phyloP scores from a whole-genome alignment of 2,329 filamentous ascomycete species.

The Calonectria pteridis region DNA sequence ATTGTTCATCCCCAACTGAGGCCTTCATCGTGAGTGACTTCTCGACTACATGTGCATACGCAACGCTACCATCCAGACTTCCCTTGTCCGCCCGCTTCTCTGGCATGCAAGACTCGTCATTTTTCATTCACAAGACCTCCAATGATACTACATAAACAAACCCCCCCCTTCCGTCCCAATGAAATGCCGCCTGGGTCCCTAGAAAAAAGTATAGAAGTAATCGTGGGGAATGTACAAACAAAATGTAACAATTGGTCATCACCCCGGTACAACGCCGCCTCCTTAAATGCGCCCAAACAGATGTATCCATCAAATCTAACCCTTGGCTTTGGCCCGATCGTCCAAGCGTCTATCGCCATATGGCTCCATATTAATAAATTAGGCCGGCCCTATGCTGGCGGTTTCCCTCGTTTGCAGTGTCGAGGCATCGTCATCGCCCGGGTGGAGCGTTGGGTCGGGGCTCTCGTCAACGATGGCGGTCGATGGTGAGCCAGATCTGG shows the following conservation, averaged over 20 bases:
- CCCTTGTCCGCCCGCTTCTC: not conserved
- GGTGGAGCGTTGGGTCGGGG: slow-evolving; percentile 41
- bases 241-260: slow-evolving; percentile 31
- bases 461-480: slow-evolving; percentile 36
- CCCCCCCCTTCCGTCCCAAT: slow-evolving; percentile 25
- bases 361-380: slow-evolving; percentile 16
- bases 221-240: slow-evolving; percentile 37
- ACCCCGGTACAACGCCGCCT: slow-evolving; percentile 38
- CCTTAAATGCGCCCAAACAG: slow-evolving; percentile 38
- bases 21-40: not conserved
- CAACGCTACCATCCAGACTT: not conserved
- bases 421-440: slow-evolving; percentile 31
- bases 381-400: slow-evolving; percentile 9
- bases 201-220: slow-evolving; percentile 28
- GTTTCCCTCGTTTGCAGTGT: slow-evolving; percentile 13
- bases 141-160: slow-evolving; percentile 19
- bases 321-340: slow-evolving; percentile 6
- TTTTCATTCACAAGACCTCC: slow-evolving; percentile 37
- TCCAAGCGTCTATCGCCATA: slow-evolving; percentile 9
- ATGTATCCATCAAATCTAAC: slow-evolving; percentile 27
- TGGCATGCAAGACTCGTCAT: slow-evolving; percentile 21
- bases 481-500: slow-evolving; percentile 33
- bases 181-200: slow-evolving; percentile 27
- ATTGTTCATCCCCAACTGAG: not conserved
- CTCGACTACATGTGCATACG: slow-evolving; percentile 10